Percentiles rank a stretch among this genome's conserved stretches.
Evolutionary conservation across 2,329 filamentous ascomycete genomes (phyloP).

Genomic region (Pezicula carpinea): DNA sequence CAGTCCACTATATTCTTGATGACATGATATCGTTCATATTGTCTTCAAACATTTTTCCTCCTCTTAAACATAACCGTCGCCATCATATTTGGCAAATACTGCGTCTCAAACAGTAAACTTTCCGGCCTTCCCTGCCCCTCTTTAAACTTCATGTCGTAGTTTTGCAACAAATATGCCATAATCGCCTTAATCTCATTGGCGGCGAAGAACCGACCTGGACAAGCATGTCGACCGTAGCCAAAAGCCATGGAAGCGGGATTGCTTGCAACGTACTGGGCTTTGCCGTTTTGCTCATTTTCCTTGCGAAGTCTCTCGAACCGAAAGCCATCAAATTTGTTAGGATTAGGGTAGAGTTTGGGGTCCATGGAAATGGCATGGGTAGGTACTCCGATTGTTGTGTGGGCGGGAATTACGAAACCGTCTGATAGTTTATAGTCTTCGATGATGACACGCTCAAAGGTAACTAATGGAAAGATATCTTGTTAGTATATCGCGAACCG

Average conservation of each 20-base stretch:
- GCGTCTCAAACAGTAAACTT: not conserved
- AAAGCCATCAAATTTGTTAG: not conserved
- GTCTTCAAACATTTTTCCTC: too few relatives aligned
- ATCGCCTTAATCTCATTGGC: not conserved
- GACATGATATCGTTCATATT: too few relatives aligned
- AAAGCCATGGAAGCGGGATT: not conserved
- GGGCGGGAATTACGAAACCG: not conserved
- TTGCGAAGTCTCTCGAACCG: not conserved
- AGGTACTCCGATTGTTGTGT: not conserved
- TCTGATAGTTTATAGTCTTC: not conserved
- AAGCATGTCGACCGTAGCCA: not conserved
- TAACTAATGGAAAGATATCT: not conserved
- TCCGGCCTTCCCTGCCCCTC: not conserved
- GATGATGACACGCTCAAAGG: not conserved
- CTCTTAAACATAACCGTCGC: not conserved
- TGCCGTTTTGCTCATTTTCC: not conserved
- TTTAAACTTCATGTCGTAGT: not conserved
- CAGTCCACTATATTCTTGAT: too few relatives aligned
- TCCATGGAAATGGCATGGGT: constrained; percentile 1
- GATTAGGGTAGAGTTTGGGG: constrained; percentile 1
- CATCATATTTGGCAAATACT: not conserved
- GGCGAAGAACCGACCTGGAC: not conserved
- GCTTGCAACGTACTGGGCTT: not conserved
- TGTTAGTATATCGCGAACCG: too few relatives aligned
- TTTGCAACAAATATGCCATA: not conserved